These are phyloP conservation scores for Cercospora sojina DNA, from an alignment of 2,329 filamentous ascomycete genomes.

Conservation along the genomic window DNA sequence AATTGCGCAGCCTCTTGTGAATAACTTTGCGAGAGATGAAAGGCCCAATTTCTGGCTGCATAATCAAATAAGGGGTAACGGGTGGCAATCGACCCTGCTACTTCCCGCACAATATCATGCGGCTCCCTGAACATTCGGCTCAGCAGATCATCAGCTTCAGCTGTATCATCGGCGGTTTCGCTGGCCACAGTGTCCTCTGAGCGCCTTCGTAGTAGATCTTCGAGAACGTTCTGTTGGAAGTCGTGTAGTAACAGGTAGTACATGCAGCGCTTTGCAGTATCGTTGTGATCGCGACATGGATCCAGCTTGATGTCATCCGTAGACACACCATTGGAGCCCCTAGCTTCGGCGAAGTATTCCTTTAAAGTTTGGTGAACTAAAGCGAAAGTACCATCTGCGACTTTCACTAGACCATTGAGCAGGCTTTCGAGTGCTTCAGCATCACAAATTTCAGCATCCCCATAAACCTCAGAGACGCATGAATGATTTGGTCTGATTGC, in stretches of 20 bases:
- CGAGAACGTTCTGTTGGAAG: neutral
- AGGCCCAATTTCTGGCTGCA: conserved; percentile 3
- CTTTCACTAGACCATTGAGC: neutral
- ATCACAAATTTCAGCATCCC: neutral
- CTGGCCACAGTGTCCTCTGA: neutral
- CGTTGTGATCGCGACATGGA: neutral
- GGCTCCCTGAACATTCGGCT: conserved; percentile 1
- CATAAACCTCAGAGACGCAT: neutral
- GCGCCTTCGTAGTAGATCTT: neutral
- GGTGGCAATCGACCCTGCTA: neutral
- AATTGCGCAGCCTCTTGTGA: neutral
- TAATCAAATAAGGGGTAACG: conserved; percentile 1
- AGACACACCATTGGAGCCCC: neutral
- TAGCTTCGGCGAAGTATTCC: neutral
- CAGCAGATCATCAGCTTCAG: neutral
- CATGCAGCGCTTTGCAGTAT: neutral
- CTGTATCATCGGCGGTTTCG: neutral
- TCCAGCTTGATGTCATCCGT: neutral
- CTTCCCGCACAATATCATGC: neutral
- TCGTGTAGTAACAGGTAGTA: neutral
- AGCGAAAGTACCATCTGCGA: conserved; percentile 1
- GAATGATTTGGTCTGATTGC: neutral
- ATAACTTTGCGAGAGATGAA: neutral
- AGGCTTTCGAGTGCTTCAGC: neutral
- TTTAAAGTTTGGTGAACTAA: neutral